A percentile compares a stretch with the other conserved stretches of the same genome.
These are phyloP conservation scores for Trichoderma sp. DNA, from an alignment of 2,329 filamentous ascomycete species.

Conservation along the genomic window DNA sequence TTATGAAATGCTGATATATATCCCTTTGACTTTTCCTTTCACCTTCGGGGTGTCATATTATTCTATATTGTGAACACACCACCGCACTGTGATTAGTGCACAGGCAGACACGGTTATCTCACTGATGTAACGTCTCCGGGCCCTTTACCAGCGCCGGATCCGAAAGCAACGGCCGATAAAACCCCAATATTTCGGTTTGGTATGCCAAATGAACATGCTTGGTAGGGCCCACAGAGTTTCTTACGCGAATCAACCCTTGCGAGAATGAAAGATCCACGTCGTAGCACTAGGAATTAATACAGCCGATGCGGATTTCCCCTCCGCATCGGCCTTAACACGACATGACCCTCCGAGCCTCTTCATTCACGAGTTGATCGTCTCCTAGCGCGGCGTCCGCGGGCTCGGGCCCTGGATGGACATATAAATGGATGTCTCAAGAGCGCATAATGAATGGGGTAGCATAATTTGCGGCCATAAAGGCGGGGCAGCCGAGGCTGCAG, in stretches of 20 bases:
- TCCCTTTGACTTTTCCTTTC: neutral
- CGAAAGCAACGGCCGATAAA: neutral
- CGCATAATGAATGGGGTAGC: neutral
- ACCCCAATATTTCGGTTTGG: too few species aligned
- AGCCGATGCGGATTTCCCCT: neutral
- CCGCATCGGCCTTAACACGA: neutral
- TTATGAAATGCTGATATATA: neutral
- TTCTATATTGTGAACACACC: neutral
- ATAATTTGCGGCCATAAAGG: neutral
- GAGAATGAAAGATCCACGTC: neutral
- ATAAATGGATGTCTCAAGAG: neutral
- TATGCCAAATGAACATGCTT: too few species aligned
- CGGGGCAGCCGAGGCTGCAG: constrained; percentile 1
- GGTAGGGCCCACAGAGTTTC: neutral
- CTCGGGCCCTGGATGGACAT: neutral
- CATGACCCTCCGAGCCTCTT: neutral
- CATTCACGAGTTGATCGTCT: neutral
- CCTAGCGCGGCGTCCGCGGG: neutral
- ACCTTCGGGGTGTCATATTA: neutral
- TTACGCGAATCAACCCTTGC: neutral
- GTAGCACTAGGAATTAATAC: neutral
- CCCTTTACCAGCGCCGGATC: neutral
- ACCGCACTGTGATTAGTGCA: neutral
- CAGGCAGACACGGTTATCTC: accelerated
- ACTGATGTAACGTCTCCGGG: neutral